These are phyloP conservation scores for Suhomyces kunorum DNA, from an alignment of 1,139 yeast species.

Conservation along the genomic window DNA sequence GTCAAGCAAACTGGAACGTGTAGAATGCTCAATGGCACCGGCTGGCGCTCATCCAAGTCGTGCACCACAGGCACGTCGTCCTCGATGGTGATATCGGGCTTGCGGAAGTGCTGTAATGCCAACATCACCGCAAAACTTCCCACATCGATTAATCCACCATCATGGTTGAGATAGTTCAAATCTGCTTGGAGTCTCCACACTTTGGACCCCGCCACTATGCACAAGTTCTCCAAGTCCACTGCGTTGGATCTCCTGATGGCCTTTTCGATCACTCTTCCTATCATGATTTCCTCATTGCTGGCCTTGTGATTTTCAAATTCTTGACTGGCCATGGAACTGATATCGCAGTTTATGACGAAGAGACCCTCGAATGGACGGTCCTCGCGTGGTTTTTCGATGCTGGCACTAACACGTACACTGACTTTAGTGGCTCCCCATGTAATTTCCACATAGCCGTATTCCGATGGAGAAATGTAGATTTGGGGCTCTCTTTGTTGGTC, in stretches of 20 bases:
- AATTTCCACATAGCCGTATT: conserved; percentile 81
- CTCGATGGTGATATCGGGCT: conserved; percentile 78
- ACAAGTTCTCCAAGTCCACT: conserved; percentile 82
- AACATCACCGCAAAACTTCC: conserved; percentile 90
- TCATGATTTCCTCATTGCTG: conserved; percentile 75
- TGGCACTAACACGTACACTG: conserved; percentile 77
- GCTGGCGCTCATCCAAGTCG: conserved; percentile 75
- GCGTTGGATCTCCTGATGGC: conserved; percentile 90
- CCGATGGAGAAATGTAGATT: conserved; percentile 60
- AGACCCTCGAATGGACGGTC: conserved; percentile 94
- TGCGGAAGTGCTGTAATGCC: conserved; percentile 76
- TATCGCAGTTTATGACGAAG: conserved; percentile 80
- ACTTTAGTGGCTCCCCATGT: conserved; percentile 64
- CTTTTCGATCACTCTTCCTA: conserved; percentile 82
- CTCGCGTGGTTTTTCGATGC: conserved; percentile 78
- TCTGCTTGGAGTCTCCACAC: conserved; percentile 93
- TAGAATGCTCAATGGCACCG: conserved; percentile 79
- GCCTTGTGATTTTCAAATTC: conserved; percentile 73
- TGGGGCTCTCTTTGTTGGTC: conserved; percentile 64
- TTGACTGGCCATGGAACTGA: conserved; percentile 87
- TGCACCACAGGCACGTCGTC: conserved; percentile 67
- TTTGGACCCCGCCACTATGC: conserved; percentile 87
- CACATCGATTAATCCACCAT: conserved; percentile 90
- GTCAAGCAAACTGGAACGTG: conserved; percentile 94
- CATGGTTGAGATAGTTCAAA: conserved; percentile 82